Evolutionary conservation across 257 asterid genomes (phyloP), one percentile per base, ranked within the genome.

Genomic region (Datura wrightii): DNA sequence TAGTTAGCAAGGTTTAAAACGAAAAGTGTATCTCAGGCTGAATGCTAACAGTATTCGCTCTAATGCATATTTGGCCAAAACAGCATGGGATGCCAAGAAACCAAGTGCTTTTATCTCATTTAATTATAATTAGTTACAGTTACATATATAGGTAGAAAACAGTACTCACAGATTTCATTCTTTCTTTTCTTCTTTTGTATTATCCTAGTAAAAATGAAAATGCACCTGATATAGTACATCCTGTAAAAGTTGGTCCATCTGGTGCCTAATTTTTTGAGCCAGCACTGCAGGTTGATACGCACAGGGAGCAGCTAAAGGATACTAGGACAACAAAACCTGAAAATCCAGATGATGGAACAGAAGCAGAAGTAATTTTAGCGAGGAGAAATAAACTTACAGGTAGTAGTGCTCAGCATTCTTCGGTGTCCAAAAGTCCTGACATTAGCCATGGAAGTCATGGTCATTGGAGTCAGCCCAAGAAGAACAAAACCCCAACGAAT

Each of bases 251-350:
- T 70, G 79, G 56, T 74, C n/a, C 10, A 74, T 7, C 56, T 34
- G 59, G 19, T 58, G 2, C 19, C 39, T 41, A 50, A 83, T 63
- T 41, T 76, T 48, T 62, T 50, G 81, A 50, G 42, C 39, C n/a
- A 34, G 39, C 11, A 48, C 67, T 63, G 41, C 84, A 85, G 46
- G 56, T 6, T 41, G 63, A 67, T n/a, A 74, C 15, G 44, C 66
- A 84, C 24, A 62, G 7, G 54, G 37, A 74, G 81, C 60, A 55
- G 78, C 86, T 67, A 14, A 72, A 74, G 53, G 58, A 10, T 56
- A 44, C 41, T 19, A 52, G 42, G 42, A 9, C 39, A 84, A 59
- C n/a, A 3, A 42, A 52, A 36, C 53, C 11, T 72, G 60, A 1
- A 41, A 74, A 55, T 74, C 65, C 78, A 72, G 54, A 74, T 58